Percentiles rank a stretch among this genome's conserved stretches.
phyloP scores from a whole-genome alignment of 768 basidiomycete genomes.

The Brasilioporus rufonigricans region DNA sequence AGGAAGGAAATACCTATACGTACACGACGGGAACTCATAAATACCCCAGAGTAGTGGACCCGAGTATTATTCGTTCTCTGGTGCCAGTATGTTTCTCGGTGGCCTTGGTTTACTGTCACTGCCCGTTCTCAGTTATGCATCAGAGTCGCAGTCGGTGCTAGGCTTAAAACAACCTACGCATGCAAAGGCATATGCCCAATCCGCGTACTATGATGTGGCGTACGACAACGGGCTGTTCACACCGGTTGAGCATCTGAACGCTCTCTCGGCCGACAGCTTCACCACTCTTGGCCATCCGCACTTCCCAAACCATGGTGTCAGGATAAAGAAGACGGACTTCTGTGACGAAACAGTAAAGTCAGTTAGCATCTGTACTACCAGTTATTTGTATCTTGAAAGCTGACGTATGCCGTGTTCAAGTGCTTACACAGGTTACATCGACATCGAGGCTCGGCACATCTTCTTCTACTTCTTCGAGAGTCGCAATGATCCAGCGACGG shows the following conservation, averaged over 20 bases:
- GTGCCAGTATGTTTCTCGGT: background rate
- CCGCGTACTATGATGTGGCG: conserved; percentile 4
- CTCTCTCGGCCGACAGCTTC: conserved; percentile 32
- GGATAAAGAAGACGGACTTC: conserved; percentile 39
- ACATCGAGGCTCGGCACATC: conserved; percentile 59
- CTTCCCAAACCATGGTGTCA: conserved; percentile 43
- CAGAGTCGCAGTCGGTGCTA: conserved; percentile 21
- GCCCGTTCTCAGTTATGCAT: conserved; percentile 12
- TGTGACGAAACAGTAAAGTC: conserved; percentile 43
- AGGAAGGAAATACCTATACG: too few relatives aligned
- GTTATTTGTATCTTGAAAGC: background rate
- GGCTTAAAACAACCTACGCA: conserved; percentile 4
- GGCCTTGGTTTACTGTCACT: conserved; percentile 19
- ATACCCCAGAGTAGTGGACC: background rate
- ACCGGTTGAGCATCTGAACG: conserved; percentile 31
- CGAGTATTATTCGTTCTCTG: background rate
- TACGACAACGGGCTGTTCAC: conserved; percentile 34
- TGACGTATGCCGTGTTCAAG: conserved; percentile 29
- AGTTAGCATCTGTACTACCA: background rate
- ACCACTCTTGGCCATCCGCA: conserved; percentile 40
- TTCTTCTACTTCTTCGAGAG: conserved; percentile 81
- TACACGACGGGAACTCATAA: too few relatives aligned
- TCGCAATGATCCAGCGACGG: conserved; percentile 51
- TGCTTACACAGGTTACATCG: conserved; percentile 66
- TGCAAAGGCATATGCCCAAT: conserved; percentile 1